phyloP scores from a whole-genome alignment of 805 yeast genomes.

The Candida verbasci region DNA sequence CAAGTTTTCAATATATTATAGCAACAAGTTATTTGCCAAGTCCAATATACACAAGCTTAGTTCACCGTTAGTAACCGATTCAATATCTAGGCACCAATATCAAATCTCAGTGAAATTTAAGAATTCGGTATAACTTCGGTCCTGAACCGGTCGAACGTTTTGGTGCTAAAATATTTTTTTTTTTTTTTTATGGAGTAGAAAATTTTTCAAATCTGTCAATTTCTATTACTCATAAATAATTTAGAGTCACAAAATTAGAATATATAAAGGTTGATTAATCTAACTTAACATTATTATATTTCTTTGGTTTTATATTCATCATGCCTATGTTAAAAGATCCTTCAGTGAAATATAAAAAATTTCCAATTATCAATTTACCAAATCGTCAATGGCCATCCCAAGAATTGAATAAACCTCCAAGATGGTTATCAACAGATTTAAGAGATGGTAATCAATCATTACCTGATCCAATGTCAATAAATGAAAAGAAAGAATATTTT shows the following conservation, averaged over 20 bases:
- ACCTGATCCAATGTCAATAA: conserved; percentile 83
- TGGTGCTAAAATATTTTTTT: too few species aligned
- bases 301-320: not conserved
- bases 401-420: conserved; percentile 57
- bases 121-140: too few species aligned
- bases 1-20: too few species aligned
- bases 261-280: not conserved
- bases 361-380: conserved; percentile 51
- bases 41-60: too few species aligned
- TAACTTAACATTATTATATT: too few species aligned
- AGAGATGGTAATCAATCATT: conserved; percentile 83
- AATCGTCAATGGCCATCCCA: conserved; percentile 69
- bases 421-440: conserved; percentile 81
- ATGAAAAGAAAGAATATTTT: conserved; percentile 70
- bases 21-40: too few species aligned
- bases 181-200: conserved; percentile 1
- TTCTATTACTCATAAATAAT: conserved; percentile 3
- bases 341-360: conserved; percentile 55
- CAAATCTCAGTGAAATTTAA: too few species aligned
- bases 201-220: conserved; percentile 1
- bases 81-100: too few species aligned
- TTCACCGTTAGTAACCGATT: too few species aligned
- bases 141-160: not conserved
- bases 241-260: not conserved
- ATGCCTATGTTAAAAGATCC: conserved; percentile 52